Conservation (phyloP, 805 yeast genomes). For the Wickerhamomyces strasburgensis region DNA sequence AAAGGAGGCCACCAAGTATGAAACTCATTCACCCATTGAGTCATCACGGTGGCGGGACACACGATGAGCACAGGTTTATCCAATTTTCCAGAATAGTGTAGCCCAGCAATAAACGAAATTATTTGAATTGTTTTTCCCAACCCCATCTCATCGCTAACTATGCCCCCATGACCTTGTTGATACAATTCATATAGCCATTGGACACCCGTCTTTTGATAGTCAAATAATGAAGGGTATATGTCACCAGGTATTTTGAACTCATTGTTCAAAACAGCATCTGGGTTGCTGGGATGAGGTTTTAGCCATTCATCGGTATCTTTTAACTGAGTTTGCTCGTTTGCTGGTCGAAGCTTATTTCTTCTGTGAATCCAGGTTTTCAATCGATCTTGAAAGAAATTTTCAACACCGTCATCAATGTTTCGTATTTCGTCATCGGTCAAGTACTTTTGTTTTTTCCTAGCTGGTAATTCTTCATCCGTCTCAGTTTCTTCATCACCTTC, state of each 20-base stretch:
- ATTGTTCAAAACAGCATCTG: slow-evolving; percentile 71
- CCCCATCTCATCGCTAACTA: slow-evolving; percentile 98
- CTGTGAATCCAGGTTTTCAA: slow-evolving; percentile 53
- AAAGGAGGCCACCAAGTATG: slow-evolving; percentile 99
- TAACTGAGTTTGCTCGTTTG: slow-evolving; percentile 17
- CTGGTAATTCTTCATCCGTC: slow-evolving; percentile 14
- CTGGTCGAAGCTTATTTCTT: slow-evolving; percentile 42
- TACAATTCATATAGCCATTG: slow-evolving; percentile 97
- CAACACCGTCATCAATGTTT: slow-evolving; percentile 80
- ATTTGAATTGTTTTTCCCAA: slow-evolving; percentile 93
- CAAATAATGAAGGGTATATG: slow-evolving; percentile 78
- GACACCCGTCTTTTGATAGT: slow-evolving; percentile 93
- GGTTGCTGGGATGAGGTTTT: slow-evolving; percentile 68
- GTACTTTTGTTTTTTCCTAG: slow-evolving; percentile 11
- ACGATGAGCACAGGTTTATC: slow-evolving; percentile 80
- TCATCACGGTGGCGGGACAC: slow-evolving; percentile 94
- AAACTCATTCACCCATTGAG: slow-evolving; percentile 95
- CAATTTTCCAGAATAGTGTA: slow-evolving; percentile 74
- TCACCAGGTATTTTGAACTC: slow-evolving; percentile 84
- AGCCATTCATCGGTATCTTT: slow-evolving; percentile 47
- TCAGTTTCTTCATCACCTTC: slow-evolving; percentile 17
- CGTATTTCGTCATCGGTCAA: slow-evolving; percentile 31
- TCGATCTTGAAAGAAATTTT: slow-evolving; percentile 53
- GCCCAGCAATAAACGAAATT: slow-evolving; percentile 83
- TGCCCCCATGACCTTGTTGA: slow-evolving; percentile 87